Evolutionary conservation across 441 rosid genomes (phyloP), one percentile per base, ranked within the genome.

Genomic region (Jatropha multifida): DNA sequence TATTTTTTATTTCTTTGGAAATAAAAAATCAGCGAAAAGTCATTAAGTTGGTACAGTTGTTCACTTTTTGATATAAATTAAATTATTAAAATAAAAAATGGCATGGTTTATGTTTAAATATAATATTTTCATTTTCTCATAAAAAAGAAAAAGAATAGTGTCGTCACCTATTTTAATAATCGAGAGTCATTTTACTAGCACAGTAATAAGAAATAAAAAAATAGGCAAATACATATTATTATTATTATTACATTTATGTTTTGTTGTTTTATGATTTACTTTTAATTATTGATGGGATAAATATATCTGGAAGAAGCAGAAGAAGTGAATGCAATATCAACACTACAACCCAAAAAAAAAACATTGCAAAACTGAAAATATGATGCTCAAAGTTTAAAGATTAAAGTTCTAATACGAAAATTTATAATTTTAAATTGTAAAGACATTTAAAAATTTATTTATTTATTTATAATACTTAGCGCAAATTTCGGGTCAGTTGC

Each of bases 41-140:
- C n/a, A 48, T 37, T 44, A 41, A n/a, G 52, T 58, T 17, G 42
- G 72, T 38, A 56, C 54, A 71, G 52, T 58, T 41, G 65, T 38
- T 38, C 62, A 70, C 74, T 56, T 70, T 70, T 58, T 58, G 41
- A 0, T 7, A 58, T 26, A 41, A 58, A 71, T n/a, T 71, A 58
- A 71, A n/a, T 71, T 13, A 14, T 23, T 71, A 41, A 40, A 55
- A 6, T 60, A 26, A n/a, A 52, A 51, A 40, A 42, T 42, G 69
- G 42, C 69, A 41, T 42, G 17, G 2, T 42, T 14, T 44, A 1
- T n/a, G 20, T 8, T 15, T 17, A 12, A 32, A 12, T 32, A 32
- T 32, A 32, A 32, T 32, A 32, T 32, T 32, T 1, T 32, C 32
- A 32, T 1, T 32, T 32, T 32, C 32, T 32, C 32, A 32, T 32